Conservation (phyloP, 371 early-diverging fungal species). For the Lichtheimia hyalospora region DNA sequence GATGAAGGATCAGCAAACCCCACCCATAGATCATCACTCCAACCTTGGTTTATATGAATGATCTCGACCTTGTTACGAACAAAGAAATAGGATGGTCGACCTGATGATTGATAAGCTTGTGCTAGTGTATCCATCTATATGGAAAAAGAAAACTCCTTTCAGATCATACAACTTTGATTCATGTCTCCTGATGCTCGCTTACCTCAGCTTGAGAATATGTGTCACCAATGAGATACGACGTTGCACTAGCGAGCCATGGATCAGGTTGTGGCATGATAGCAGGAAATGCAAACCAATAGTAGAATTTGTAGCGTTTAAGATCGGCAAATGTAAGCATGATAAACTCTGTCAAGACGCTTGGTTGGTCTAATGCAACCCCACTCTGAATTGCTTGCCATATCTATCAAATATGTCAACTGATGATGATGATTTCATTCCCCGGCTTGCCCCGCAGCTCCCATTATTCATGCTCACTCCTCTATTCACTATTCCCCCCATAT, state of each 20-base stretch:
- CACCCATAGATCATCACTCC: conserved; percentile 40
- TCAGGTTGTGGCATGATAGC: conserved; percentile 56
- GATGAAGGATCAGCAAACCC: conserved; percentile 87
- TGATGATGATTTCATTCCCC: too few relatives aligned
- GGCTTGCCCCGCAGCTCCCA: too few relatives aligned
- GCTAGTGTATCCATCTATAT: conserved; percentile 2
- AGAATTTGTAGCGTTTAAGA: conserved; percentile 90
- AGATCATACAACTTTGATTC: background rate
- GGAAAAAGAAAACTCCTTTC: background rate
- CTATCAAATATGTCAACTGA: conserved; percentile 28
- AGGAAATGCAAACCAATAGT: conserved; percentile 93
- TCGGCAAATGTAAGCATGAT: conserved; percentile 87
- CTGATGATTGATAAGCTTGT: conserved; percentile 5
- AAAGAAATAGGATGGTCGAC: conserved; percentile 10
- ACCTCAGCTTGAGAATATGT: conserved; percentile 27
- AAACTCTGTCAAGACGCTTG: conserved; percentile 66
- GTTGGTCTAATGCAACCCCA: conserved; percentile 63
- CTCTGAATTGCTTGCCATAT: conserved; percentile 68
- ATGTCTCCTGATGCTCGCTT: conserved; percentile 1
- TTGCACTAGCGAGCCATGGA: conserved; percentile 21
- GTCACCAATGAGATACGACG: conserved; percentile 12
- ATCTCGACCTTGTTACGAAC: background rate
- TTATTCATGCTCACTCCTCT: too few relatives aligned
- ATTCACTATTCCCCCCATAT: background rate
- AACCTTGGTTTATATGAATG: background rate